phyloP scores from a whole-genome alignment of 305 asterid genomes.

The Fraxinus latifolia region DNA sequence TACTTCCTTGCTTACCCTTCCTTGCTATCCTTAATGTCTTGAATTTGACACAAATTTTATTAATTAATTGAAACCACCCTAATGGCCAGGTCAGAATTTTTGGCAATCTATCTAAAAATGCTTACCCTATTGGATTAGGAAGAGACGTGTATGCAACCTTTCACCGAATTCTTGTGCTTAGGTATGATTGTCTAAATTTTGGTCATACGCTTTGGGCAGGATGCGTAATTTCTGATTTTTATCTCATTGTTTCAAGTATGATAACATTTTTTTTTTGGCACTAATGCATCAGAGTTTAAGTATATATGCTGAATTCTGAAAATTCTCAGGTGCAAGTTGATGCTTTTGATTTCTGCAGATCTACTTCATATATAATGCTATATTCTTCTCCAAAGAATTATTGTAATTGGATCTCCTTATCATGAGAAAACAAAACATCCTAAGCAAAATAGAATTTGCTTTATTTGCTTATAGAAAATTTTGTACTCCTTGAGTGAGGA shows the following conservation, averaged over 20 bases:
- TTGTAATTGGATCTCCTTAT: constrained; percentile 4
- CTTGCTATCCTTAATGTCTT: constrained; percentile 7
- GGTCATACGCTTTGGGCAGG: constrained; percentile 13
- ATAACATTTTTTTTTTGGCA: background rate
- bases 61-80: constrained; percentile 20
- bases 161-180: constrained; percentile 66
- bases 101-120: constrained; percentile 42
- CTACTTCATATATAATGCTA: background rate
- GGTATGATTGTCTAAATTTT: constrained; percentile 35
- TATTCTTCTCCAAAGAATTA: background rate
- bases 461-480: background rate
- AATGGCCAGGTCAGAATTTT: constrained; percentile 58
- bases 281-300: background rate
- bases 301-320: background rate
- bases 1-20: constrained; percentile 31
- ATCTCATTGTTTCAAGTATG: background rate
- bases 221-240: background rate
- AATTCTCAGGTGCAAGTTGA: background rate
- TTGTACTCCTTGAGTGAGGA: background rate
- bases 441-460: background rate
- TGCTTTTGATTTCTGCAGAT: constrained; percentile 6
- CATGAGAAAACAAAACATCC: background rate
- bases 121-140: constrained; percentile 67
- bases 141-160: constrained; percentile 61
- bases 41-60: constrained; percentile 8